phyloP scores from a whole-genome alignment of 2,329 filamentous ascomycete genomes.

The Tolypocladium ophioglossoides region DNA sequence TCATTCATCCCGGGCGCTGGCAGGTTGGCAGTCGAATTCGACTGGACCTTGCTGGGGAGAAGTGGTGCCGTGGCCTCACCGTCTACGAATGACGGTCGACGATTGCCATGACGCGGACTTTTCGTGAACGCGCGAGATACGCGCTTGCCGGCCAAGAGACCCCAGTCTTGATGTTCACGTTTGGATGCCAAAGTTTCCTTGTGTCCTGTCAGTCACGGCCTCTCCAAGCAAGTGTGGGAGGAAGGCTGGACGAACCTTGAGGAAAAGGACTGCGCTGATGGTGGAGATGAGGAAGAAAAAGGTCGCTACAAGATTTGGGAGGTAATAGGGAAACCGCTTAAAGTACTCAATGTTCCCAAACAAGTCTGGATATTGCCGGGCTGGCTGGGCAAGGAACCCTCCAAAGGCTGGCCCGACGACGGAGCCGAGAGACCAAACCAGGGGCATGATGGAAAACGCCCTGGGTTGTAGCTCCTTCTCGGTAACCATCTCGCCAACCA shows the following conservation, averaged over 20 bases:
- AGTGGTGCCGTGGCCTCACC: conserved; percentile 47
- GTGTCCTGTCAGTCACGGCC: background rate
- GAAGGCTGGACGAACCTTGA: conserved; percentile 39
- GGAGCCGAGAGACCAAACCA: conserved; percentile 78
- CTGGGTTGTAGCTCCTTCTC: conserved; percentile 76
- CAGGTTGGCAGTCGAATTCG: conserved; percentile 11
- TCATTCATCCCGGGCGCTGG: conserved; percentile 37
- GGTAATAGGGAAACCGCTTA: conserved; percentile 65
- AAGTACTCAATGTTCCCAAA: conserved; percentile 62
- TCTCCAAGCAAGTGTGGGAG: background rate
- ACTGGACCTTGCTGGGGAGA: conserved; percentile 25
- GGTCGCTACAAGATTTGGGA: conserved; percentile 75
- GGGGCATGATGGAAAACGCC: conserved; percentile 88
- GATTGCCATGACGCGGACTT: conserved; percentile 11
- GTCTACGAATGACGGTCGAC: conserved; percentile 39
- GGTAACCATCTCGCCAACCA: conserved; percentile 87
- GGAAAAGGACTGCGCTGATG: conserved; percentile 62
- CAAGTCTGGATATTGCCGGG: conserved; percentile 58
- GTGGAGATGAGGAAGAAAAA: conserved; percentile 71
- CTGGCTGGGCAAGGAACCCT: conserved; percentile 74
- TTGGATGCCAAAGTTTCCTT: conserved; percentile 75
- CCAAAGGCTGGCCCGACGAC: conserved; percentile 85
- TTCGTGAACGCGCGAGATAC: conserved; percentile 35
- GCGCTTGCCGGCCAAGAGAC: conserved; percentile 59
- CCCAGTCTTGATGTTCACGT: conserved; percentile 60